Evolutionary conservation across 2,329 filamentous ascomycete species (phyloP).

Genomic region (Dothiorella sarmentorum): DNA sequence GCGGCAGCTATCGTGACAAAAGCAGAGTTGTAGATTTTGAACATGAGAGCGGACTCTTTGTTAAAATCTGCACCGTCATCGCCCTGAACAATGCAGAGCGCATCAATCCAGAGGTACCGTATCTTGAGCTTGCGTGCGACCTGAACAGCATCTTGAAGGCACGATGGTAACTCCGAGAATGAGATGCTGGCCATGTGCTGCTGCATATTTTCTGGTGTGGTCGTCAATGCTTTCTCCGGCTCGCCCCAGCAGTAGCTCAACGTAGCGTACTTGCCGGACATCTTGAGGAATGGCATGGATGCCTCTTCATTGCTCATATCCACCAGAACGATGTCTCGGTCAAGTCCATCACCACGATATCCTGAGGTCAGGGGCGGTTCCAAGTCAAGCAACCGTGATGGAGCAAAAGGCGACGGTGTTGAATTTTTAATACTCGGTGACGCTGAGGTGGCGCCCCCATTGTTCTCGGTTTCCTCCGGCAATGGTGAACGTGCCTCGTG

Average conservation of each 20-base stretch:
- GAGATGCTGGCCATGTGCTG: neutral
- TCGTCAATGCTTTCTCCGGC: neutral
- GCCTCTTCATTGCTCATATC: neutral
- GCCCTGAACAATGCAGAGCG: constrained; percentile 8
- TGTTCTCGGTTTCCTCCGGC: too few relatives aligned
- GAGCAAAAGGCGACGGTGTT: too few relatives aligned
- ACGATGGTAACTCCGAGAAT: neutral
- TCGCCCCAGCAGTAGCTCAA: constrained; percentile 4
- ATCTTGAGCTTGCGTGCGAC: neutral
- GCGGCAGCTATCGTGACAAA: neutral
- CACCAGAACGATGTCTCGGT: neutral
- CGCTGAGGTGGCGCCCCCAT: too few relatives aligned
- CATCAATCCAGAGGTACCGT: neutral
- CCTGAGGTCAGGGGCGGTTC: neutral
- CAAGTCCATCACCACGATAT: neutral
- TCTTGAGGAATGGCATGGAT: neutral
- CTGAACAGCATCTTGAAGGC: constrained; percentile 26
- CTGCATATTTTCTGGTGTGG: neutral
- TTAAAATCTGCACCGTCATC: constrained; percentile 27
- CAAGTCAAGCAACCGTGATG: neutral
- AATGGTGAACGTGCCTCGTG: too few relatives aligned
- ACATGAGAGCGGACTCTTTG: neutral
- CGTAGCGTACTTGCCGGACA: neutral
- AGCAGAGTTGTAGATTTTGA: neutral
- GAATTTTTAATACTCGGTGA: too few relatives aligned